Evolutionary conservation across 2,329 filamentous ascomycete genomes (phyloP), one percentile per base, ranked within the genome.

Genomic region (Aspergillus uvarum): DNA sequence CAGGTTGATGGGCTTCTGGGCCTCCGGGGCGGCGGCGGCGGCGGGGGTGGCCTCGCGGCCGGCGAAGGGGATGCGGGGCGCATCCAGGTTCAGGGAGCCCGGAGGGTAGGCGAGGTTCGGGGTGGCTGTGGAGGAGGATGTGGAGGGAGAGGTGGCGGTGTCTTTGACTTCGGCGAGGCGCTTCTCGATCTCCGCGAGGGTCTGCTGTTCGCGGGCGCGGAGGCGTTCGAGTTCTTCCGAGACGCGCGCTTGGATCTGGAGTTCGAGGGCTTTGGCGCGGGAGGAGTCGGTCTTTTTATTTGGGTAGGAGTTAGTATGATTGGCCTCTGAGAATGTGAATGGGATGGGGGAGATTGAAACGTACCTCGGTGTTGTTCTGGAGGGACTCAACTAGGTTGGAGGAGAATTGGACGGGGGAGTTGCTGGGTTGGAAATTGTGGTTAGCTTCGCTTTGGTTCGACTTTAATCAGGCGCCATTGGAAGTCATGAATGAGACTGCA

Each of bases 211-310:
- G 68, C 88, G 81, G 65, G 86, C 83, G 74, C 88, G 88, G 65
- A 96, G 86, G 68, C 88, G 88, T 77, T 89, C 87, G 67, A 98
- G 91, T 80, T 97, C 93, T 70, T 87, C 83, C 70, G 89, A 87
- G 62, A 97, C 91, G 77, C 94, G 93, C 74, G 86, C 81, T 81
- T 97, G 93, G 76, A 96, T 88, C 70, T 94, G 89, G 65, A 95
- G 87, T 80, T 98, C 94, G 76, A 92, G 81, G 72, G 88, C 83
- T 79, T 91, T 91, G 70, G 89, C 85, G 74, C 94, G 92, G 66
- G 92, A 93, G 61, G 88, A 87, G 80, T 98, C 93, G 78, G 90
- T 94, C 94, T 98, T 55, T 22, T 22, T 22, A 0, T 22, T 2
- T 2, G 22, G 22, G 22, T 3, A 22, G 22, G 22, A 32, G 32